These are phyloP conservation scores for Saturnispora dispora DNA, from an alignment of 805 yeast genomes.

Conservation along the genomic window DNA sequence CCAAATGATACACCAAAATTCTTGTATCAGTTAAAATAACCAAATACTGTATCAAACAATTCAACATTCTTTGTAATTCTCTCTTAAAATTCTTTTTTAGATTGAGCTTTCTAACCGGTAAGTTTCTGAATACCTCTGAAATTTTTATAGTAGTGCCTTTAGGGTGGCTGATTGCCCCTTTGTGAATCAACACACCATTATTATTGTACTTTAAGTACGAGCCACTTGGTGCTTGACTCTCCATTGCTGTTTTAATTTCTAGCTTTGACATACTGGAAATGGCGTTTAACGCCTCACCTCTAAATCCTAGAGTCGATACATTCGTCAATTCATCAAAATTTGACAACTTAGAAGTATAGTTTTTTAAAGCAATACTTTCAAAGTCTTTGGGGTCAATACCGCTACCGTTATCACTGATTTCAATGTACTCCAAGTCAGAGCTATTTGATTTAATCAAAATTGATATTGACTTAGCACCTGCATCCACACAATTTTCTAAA, in stretches of 20 bases:
- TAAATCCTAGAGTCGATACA: slow-evolving; percentile 57
- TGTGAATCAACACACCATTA: slow-evolving; percentile 40
- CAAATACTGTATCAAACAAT: slow-evolving; percentile 57
- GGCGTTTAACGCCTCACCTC: slow-evolving; percentile 78
- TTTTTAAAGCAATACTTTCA: slow-evolving; percentile 45
- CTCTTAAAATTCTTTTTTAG: slow-evolving; percentile 56
- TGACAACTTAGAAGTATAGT: slow-evolving; percentile 57
- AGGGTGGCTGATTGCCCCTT: slow-evolving; percentile 38
- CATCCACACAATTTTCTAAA: slow-evolving; percentile 82
- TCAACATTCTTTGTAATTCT: slow-evolving; percentile 64
- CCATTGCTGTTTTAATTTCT: slow-evolving; percentile 41
- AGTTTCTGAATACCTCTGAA: slow-evolving; percentile 47
- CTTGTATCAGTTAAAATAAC: slow-evolving; percentile 50
- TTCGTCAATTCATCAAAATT: slow-evolving; percentile 44
- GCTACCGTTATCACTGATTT: slow-evolving; percentile 57
- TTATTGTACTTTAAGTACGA: slow-evolving; percentile 43
- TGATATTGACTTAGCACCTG: slow-evolving; percentile 59
- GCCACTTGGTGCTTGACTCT: slow-evolving; percentile 46
- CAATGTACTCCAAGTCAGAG: slow-evolving; percentile 44
- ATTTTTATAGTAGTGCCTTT: slow-evolving; percentile 64
- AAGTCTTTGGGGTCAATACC: slow-evolving; percentile 53
- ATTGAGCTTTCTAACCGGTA: slow-evolving; percentile 80
- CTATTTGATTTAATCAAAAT: slow-evolving; percentile 46
- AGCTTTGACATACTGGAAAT: slow-evolving; percentile 48
- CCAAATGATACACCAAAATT: slow-evolving; percentile 49